These are phyloP conservation scores for Capsella bursapastoris DNA, from an alignment of 345 rosid genomes.

Conservation along the genomic window DNA sequence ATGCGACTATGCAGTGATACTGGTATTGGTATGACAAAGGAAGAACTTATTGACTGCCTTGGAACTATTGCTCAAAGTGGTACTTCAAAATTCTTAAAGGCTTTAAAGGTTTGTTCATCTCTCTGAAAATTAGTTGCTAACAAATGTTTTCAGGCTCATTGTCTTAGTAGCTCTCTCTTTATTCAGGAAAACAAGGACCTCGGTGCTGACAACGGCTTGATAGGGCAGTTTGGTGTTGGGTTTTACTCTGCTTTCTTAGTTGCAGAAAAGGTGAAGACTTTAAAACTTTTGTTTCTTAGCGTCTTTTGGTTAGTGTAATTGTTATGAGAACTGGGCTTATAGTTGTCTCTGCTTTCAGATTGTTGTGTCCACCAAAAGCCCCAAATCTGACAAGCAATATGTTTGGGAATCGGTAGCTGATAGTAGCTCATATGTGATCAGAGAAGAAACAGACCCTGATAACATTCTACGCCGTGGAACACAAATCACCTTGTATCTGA, in stretches of 20 bases:
- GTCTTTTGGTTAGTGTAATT: not conserved
- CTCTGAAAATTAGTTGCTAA: not conserved
- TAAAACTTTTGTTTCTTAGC: not conserved
- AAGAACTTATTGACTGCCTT: constrained; percentile 94
- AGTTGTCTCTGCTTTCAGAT: constrained; percentile 54
- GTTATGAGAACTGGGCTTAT: constrained; percentile 18
- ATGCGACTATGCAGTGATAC: constrained; percentile 66
- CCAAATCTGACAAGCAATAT: constrained; percentile 92
- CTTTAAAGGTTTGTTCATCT: constrained; percentile 66
- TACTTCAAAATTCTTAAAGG: constrained; percentile 91
- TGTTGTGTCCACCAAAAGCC: constrained; percentile 94
- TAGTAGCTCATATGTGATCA: constrained; percentile 83
- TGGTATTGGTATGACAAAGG: constrained; percentile 98
- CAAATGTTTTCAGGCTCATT: not conserved
- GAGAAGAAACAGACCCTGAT: constrained; percentile 89
- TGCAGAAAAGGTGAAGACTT: constrained; percentile 74
- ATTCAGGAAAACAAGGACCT: constrained; percentile 84
- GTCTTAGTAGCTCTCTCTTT: not conserved
- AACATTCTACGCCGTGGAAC: constrained; percentile 84
- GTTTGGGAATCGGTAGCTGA: constrained; percentile 94
- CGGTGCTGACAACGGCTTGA: constrained; percentile 88
- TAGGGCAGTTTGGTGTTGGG: constrained; percentile 99
- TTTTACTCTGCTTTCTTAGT: constrained; percentile 98
- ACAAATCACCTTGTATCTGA: constrained; percentile 81
- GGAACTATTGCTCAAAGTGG: constrained; percentile 99